These are phyloP conservation scores for Phytopythium cucurbitacearum DNA, from an alignment of 352 stramenopile genomes.

Conservation along the genomic window DNA sequence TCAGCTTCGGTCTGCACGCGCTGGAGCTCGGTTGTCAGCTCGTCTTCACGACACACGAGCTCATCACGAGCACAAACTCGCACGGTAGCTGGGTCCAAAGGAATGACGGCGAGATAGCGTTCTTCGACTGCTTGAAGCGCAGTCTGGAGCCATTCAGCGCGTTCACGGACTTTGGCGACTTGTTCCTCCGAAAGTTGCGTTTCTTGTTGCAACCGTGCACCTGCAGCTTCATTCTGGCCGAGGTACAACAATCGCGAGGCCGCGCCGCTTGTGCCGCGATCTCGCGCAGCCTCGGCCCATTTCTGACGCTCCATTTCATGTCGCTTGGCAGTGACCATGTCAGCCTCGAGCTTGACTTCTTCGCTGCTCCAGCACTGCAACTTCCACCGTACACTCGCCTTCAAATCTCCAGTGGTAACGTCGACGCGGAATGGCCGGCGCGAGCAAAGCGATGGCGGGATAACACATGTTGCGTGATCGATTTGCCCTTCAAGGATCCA, in stretches of 20 bases:
- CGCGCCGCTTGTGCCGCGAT: slow-evolving; percentile 48
- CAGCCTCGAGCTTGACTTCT: slow-evolving; percentile 53
- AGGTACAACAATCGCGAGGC: slow-evolving; percentile 50
- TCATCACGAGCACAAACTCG: slow-evolving; percentile 8
- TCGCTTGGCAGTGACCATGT: slow-evolving; percentile 46
- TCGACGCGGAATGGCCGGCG: slow-evolving; percentile 39
- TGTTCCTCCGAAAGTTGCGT: slow-evolving; percentile 44
- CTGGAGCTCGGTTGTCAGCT: slow-evolving; percentile 26
- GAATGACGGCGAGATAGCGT: neutral
- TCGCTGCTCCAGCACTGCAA: slow-evolving; percentile 60
- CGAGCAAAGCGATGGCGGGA: slow-evolving; percentile 41
- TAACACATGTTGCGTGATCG: slow-evolving; percentile 41
- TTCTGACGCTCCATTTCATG: slow-evolving; percentile 43
- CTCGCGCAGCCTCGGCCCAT: slow-evolving; percentile 49
- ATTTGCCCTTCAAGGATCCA: slow-evolving; percentile 72
- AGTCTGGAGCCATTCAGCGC: slow-evolving; percentile 34
- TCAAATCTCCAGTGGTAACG: neutral
- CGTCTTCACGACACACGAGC: slow-evolving; percentile 19
- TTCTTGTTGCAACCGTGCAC: slow-evolving; percentile 29
- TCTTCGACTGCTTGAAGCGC: neutral
- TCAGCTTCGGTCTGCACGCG: slow-evolving; percentile 19
- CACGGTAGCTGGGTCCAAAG: too few species aligned
- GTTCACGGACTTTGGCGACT: slow-evolving; percentile 24
- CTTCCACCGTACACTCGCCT: slow-evolving; percentile 28
- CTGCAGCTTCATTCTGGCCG: slow-evolving; percentile 33